Percentiles rank a stretch among this genome's conserved stretches.
Evolutionary conservation across 306 rosid genomes (phyloP).

Genomic region (Senna tora): DNA sequence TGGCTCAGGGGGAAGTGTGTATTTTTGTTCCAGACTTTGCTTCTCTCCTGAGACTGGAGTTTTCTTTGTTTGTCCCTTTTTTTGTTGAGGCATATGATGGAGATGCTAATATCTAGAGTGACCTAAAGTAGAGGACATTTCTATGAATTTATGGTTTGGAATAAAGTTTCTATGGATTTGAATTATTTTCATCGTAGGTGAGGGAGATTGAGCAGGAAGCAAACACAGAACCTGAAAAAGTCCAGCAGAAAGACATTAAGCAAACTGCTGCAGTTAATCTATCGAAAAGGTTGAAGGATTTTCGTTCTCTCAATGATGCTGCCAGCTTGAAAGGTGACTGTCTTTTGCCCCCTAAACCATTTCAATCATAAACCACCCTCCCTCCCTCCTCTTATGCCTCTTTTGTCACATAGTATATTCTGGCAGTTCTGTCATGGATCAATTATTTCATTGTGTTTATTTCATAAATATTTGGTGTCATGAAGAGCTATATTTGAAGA

Average conservation of each 20-base stretch:
- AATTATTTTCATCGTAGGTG: conserved; percentile 57
- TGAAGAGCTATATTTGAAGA: background rate
- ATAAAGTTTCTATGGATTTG: conserved; percentile 9
- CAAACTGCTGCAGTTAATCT: conserved; percentile 89
- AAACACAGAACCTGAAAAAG: conserved; percentile 60
- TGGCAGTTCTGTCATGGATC: background rate
- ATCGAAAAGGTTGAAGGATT: conserved; percentile 89
- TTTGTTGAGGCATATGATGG: background rate
- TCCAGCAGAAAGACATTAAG: conserved; percentile 67
- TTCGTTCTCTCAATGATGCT: conserved; percentile 82
- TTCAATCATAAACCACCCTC: conserved; percentile 12
- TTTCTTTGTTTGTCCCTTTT: conserved; percentile 5
- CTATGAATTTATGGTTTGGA: background rate
- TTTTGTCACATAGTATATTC: background rate
- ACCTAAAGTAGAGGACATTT: conserved; percentile 13
- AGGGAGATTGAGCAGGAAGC: conserved; percentile 85
- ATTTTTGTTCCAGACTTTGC: background rate
- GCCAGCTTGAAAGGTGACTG: conserved; percentile 77
- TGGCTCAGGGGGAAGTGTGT: background rate
- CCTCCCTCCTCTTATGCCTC: background rate
- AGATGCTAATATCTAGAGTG: background rate
- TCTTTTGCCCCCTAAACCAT: conserved; percentile 8
- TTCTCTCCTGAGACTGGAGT: background rate
- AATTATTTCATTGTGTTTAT: background rate
- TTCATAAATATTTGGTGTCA: background rate